phyloP scores from a whole-genome alignment of 371 early-diverging fungal genomes.

The Apophysomyces ossiformis region DNA sequence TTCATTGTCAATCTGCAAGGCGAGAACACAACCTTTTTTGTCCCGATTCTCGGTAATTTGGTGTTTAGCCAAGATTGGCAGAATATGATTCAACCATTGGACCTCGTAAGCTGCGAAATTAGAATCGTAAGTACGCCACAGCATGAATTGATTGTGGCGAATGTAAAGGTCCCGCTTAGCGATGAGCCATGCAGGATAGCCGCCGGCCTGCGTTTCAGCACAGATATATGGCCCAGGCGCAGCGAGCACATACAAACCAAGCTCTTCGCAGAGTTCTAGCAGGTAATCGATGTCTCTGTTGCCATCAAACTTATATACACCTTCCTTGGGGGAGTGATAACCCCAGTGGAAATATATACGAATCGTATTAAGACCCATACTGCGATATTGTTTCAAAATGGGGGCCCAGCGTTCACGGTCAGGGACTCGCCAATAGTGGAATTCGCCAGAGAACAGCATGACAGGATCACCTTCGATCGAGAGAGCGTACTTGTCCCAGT shows the following conservation, averaged over 20 bases:
- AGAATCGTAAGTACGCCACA: conserved; percentile 73
- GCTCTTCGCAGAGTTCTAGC: conserved; percentile 72
- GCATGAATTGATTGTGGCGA: conserved; percentile 71
- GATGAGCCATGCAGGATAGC: conserved; percentile 84
- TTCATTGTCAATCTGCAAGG: conserved; percentile 86
- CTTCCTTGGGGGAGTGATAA: conserved; percentile 79
- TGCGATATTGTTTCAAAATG: conserved; percentile 70
- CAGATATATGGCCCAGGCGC: conserved; percentile 92
- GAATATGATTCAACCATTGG: conserved; percentile 75
- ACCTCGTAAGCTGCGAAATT: conserved; percentile 72
- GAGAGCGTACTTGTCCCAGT: conserved; percentile 70
- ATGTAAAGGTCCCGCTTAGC: conserved; percentile 77
- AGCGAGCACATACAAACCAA: conserved; percentile 79
- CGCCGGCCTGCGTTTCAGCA: conserved; percentile 88
- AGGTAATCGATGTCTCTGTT: conserved; percentile 79
- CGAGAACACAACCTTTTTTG: conserved; percentile 69
- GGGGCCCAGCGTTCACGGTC: conserved; percentile 62
- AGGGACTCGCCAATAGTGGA: conserved; percentile 83
- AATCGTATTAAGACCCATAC: conserved; percentile 78
- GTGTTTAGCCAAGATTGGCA: conserved; percentile 78
- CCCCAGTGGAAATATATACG: conserved; percentile 95
- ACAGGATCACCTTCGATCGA: conserved; percentile 65
- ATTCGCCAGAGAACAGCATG: conserved; percentile 73
- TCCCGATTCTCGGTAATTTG: conserved; percentile 71
- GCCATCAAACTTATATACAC: conserved; percentile 79